phyloP scores from a whole-genome alignment of 2,329 filamentous ascomycete genomes.

The Trichoderma atrobrunneum region DNA sequence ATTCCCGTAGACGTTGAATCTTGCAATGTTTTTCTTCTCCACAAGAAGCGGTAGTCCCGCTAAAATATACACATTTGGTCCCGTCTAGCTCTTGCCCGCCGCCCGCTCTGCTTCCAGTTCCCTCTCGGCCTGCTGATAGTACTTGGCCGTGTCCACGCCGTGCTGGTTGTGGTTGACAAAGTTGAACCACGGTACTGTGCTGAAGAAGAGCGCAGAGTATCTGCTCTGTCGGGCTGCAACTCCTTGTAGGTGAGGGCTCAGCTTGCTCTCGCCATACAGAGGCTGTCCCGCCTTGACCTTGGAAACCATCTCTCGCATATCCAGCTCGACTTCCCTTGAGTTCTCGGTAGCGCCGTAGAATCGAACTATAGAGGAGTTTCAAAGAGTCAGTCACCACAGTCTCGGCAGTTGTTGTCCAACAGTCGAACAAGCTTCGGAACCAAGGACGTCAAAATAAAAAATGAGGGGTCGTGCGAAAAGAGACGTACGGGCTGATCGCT shows the following conservation, averaged over 20 bases:
- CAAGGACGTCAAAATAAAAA: background rate
- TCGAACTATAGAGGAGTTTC: constrained; percentile 57
- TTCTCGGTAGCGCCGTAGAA: constrained; percentile 97
- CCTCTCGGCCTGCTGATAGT: constrained; percentile 91
- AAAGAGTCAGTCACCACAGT: background rate
- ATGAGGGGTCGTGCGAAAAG: background rate
- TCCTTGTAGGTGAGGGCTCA: constrained; percentile 89
- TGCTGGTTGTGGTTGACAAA: constrained; percentile 96
- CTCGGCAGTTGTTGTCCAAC: background rate
- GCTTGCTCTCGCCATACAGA: constrained; percentile 75
- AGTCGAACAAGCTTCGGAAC: background rate
- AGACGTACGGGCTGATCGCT: constrained; percentile 73
- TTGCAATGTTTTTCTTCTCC: background rate
- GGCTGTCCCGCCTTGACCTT: constrained; percentile 92
- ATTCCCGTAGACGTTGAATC: background rate
- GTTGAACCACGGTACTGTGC: constrained; percentile 94
- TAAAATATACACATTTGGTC: constrained; percentile 13
- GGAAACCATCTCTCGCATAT: constrained; percentile 97
- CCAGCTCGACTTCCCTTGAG: constrained; percentile 84
- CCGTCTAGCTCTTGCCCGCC: constrained; percentile 14
- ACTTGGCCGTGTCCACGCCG: constrained; percentile 96
- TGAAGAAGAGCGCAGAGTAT: constrained; percentile 80
- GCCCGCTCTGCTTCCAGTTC: constrained; percentile 76
- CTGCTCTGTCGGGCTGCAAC: constrained; percentile 89
- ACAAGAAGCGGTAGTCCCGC: background rate